Base-by-base conservation (phyloP, 1,284 basidiomycete genomes). In the Pulveroboletus sp. region DNA sequence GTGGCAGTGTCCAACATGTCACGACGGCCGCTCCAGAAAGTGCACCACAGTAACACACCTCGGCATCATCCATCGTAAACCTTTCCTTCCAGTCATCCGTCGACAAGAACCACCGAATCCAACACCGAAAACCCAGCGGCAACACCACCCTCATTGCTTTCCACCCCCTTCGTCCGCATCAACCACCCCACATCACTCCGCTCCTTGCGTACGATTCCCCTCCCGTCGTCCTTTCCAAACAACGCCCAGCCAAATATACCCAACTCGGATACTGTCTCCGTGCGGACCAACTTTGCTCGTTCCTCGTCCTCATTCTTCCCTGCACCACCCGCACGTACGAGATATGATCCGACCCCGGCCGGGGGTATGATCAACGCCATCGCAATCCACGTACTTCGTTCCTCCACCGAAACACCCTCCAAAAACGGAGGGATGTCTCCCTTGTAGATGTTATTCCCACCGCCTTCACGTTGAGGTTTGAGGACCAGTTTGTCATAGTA, bases 391-490 rank as follows among this genome's bases (percentile, higher is more conserved):
- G 89, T 94, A 60, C 82, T 78, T 10, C 85, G 79, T 67, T 89
- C 85, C 43, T 77, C 74, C 0, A 60, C 65, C 0, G 80, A 76
- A 4, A 97, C 78, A 2, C 71, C 66, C 8, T 86, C 81, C 4
- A 98, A 78, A 72, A 94, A 94, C 0, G 77, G 64, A 0, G 91
- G 92, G 52, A 98, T 98, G 49, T 90, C 85, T 5, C 76, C 74
- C 52, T 91, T 89, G 76, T 98, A 99, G 25, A 98, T 84, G 68
- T 99, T 99, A 72, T 99, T 97, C 4, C 96, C 96, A 0, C 97
- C 96, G 6, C 97, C 96, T 77, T 99, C 94, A 20, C 96, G 83
- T 73, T 98, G 96, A 0, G 96, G 96, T 72, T 99, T 98, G 48
- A 98, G 81, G 4, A 98, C 97, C 44, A 92, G 87, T 15, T 80